Base-by-base conservation (phyloP, 495 filamentous ascomycete species). In the Aspergillus saccharolyticus region DNA sequence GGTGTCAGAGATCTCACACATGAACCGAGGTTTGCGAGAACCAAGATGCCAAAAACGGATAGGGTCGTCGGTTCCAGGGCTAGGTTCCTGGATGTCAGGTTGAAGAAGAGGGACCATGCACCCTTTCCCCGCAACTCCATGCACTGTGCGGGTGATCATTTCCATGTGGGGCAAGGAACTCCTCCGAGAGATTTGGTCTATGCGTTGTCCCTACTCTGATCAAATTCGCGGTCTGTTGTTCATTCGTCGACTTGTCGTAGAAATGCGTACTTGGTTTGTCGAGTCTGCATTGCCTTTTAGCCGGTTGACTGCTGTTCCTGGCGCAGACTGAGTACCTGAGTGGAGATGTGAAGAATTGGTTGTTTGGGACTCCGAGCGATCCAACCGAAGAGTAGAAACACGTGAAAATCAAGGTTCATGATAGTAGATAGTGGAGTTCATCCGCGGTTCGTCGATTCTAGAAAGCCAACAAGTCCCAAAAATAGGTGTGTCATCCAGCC, bases 161-260 rank as follows among this genome's bases (percentile, higher is more conserved):
- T 15, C 47, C 47, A 25, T 49, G 47, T n/a, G 47, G 47, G 47
- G 47, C 24, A 50, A 50, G 47, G 47, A 50, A 24, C 47, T 28
- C 17, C 21, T 39, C 33, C 33, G 33, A 39, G 2, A 12, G 7
- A 39, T 12, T 10, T 39, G 5, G 25, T 39, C 33, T 2, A 39
- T 10, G 33, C 33, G 33, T 12, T 39, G 4, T 39, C 12, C 33
- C 10, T 39, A 8, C 6, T 8, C 33, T 39, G 7, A 12, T 15
- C 25, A 28, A 28, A 28, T 28, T 12, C 2, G 33, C 10, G 33
- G 33, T 15, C 33, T 5, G 2, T 12, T 9, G 10, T 39, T 9
- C 33, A 39, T 39, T 39, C 7, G 33, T 39, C 10, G 14, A 39
- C 12, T 39, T 12, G 14, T 5, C 33, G 4, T 12, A 39, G 12